Evolutionary conservation across 2,329 filamentous ascomycete genomes (phyloP).

Genomic region (Magnaporthiopsis rhizophila): DNA sequence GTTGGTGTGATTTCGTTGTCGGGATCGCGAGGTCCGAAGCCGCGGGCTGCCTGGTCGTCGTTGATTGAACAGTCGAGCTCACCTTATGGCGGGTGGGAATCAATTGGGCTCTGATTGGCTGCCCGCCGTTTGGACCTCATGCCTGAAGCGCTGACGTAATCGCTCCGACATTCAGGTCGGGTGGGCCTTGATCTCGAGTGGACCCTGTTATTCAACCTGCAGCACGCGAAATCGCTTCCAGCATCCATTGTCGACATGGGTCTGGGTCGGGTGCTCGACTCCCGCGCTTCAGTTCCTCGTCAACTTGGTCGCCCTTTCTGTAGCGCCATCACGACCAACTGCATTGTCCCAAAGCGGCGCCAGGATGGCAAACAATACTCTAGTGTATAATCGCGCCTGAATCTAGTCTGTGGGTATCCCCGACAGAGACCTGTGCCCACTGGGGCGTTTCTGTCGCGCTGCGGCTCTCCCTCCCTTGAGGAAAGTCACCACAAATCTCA

Average conservation of each 20-base stretch:
- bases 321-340: not conserved
- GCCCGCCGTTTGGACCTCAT: too few relatives aligned
- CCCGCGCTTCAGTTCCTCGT: not conserved
- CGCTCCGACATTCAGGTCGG: too few relatives aligned
- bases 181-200: too few relatives aligned
- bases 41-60: not conserved
- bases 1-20: not conserved
- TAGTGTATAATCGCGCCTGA: not conserved
- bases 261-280: too few relatives aligned
- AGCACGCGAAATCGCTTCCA: not conserved
- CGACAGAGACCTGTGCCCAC: not conserved
- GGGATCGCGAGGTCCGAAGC: not conserved
- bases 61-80: not conserved
- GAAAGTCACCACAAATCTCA: not conserved
- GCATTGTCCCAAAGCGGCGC: not conserved
- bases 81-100: not conserved
- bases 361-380: not conserved
- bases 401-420: not conserved
- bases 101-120: not conserved
- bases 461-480: not conserved
- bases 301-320: not conserved
- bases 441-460: not conserved
- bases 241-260: not conserved
- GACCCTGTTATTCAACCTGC: not conserved
- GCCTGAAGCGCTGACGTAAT: not conserved